These are phyloP conservation scores for Populus davidiana DNA, from an alignment of 345 rosid species.

Conservation along the genomic window DNA sequence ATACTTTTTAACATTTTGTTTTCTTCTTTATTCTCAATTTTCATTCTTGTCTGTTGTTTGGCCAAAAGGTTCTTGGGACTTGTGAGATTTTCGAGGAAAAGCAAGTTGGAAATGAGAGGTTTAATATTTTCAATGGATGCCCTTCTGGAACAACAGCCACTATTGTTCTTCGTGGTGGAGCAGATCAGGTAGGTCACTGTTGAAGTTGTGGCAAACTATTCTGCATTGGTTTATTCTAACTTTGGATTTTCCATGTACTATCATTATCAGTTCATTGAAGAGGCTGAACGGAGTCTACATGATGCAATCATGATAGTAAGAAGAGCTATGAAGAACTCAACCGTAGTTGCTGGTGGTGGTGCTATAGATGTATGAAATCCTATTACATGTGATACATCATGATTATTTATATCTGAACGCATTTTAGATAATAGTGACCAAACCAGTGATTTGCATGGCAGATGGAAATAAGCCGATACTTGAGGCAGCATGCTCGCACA, in stretches of 20 bases:
- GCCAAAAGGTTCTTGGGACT: constrained; percentile 82
- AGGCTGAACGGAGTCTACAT: constrained; percentile 98
- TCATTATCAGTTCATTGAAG: constrained; percentile 82
- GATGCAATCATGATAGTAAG: constrained; percentile 99
- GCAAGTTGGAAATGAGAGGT: constrained; percentile 99
- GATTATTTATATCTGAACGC: neutral
- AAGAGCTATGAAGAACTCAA: constrained; percentile 93
- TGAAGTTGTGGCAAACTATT: neutral
- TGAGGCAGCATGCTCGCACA: constrained; percentile 94
- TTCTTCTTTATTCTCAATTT: neutral
- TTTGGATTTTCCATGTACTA: neutral
- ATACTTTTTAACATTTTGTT: neutral
- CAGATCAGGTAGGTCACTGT: constrained; percentile 78
- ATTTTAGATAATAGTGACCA: constrained; percentile 7
- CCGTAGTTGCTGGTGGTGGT: constrained; percentile 99
- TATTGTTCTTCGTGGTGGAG: constrained; percentile 99
- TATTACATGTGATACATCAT: constrained; percentile 1
- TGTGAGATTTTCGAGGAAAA: constrained; percentile 94
- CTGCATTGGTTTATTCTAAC: neutral
- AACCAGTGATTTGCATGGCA: constrained; percentile 29
- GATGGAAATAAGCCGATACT: constrained; percentile 94
- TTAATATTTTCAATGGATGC: constrained; percentile 96
- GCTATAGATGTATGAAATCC: constrained; percentile 83
- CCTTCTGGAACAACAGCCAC: constrained; percentile 93
- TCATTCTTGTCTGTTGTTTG: constrained; percentile 2